Evolutionary conservation across 495 filamentous ascomycete species (phyloP).

Genomic region (Eremomyces bilateralis): DNA sequence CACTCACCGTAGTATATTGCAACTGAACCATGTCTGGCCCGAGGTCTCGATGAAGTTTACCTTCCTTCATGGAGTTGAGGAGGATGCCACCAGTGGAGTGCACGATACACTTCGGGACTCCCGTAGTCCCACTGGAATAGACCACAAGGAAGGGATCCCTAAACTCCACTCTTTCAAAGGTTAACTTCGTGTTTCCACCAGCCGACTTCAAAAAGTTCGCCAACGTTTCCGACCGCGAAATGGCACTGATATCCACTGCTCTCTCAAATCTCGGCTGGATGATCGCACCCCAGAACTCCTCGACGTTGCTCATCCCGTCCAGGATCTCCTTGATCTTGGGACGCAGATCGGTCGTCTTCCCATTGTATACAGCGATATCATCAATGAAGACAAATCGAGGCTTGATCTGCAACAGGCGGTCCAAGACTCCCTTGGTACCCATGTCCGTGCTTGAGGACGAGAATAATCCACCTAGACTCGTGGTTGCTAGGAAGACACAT

Average conservation of each 20-base stretch:
- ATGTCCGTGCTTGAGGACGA: constrained; percentile 58
- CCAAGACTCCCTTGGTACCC: constrained; percentile 53
- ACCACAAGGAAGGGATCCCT: constrained; percentile 50
- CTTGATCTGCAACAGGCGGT: constrained; percentile 47
- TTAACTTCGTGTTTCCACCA: constrained; percentile 17
- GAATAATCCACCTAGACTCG: constrained; percentile 47
- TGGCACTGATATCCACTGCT: constrained; percentile 31
- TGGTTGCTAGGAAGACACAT: constrained; percentile 38
- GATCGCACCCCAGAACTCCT: constrained; percentile 40
- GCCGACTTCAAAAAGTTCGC: constrained; percentile 28
- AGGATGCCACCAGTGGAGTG: constrained; percentile 43
- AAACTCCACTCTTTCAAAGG: constrained; percentile 40
- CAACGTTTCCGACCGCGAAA: constrained; percentile 33
- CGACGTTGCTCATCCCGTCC: constrained; percentile 31
- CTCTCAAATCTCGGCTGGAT: constrained; percentile 41
- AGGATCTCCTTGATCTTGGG: constrained; percentile 47
- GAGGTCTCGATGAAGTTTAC: constrained; percentile 33
- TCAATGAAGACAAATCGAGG: constrained; percentile 60
- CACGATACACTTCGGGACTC: constrained; percentile 54
- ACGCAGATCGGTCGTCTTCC: constrained; percentile 46
- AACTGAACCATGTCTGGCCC: constrained; percentile 24
- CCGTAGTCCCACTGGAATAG: constrained; percentile 52
- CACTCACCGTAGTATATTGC: constrained; percentile 33
- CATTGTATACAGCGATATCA: constrained; percentile 58
- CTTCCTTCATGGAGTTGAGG: constrained; percentile 38